Base-by-base conservation (phyloP, 208 protist species). In the Zelonia costaricensis region DNA sequence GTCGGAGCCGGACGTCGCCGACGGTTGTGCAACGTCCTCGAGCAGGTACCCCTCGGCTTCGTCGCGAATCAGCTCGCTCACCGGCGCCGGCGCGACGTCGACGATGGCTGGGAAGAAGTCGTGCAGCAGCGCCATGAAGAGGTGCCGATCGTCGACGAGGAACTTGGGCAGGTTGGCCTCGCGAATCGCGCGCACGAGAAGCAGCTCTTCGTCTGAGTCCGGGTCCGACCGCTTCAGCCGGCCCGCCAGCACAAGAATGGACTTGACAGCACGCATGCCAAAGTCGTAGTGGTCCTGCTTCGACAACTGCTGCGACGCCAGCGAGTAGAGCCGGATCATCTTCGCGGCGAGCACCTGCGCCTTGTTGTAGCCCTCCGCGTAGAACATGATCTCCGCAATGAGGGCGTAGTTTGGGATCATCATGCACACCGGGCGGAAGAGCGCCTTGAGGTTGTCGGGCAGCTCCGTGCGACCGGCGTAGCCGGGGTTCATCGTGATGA, bases 401-500 rank as follows among this genome's bases (percentile, higher is more conserved):
- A 98, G 82, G 39, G 84, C 89, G 67, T 97, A 97, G 87, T 99
- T 97, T 22, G 97, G 97, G 54, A 98, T 97, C 84, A 98, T 97
- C 92, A 99, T 98, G 65, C 96, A 96, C 31, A 98, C 95, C 6
- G 97, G 97, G 12, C 97, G 88, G 75, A 98, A 98, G 16, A 98
- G 69, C 10, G 91, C 91, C 82, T 98, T 98, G 6, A 99, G 61
- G 74, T 99, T 99, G 76, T 99, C 98, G 1, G 97, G 97, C 47
- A 99, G 84, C 71, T 98, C 96, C 9, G 93, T 97, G 57, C 98
- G 88, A 1, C 98, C 98, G 40, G 97, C 94, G 79, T 99, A 99
- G 46, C 97, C 97, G 23, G 97, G 97, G 69, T 99, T 99, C 97
- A 99, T 99, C 31, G 97, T 99, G 74, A 99, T 97, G 77, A 97